Base-by-base conservation (phyloP, 2,329 filamentous ascomycete species). In the Ascosphaera aggregata region DNA sequence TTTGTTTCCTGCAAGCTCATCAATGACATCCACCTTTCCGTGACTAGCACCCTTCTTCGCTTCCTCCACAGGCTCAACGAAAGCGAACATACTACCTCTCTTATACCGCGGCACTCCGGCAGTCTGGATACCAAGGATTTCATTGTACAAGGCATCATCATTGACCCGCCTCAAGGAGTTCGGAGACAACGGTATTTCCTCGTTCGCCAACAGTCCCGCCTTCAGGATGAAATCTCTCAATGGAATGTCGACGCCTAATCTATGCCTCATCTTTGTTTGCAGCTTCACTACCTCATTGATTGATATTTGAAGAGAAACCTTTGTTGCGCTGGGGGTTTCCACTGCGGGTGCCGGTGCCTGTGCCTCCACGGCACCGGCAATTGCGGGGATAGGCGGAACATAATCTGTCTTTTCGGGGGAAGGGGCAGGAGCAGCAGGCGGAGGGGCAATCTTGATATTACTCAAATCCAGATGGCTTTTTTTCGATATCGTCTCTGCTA, bases 391-490 rank as follows among this genome's bases (percentile, higher is more conserved):
- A n/a, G n/a, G n/a, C n/a, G n/a, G n/a, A n/a, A n/a, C 11, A 17
- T 40, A 20, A 9, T 34, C 34, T 2, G 38, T 27, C 18, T 34
- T 40, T 30, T 40, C 59, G 54, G 39, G 27, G 16, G 36, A 24
- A 16, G 17, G 22, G 24, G 40, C 60, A 56, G 37, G 56, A 30
- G 46, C 34, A 16, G 47, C 47, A 18, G 53, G 51, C 13, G 59
- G 49, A n/a, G 57, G 48, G 37, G 76, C 76, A 42, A 86, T 62
- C 64, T 92, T 91, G 64, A 95, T 86, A 64, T 95, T 93, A 64
- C 79, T 89, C 18, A 98, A 72, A 55, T 98, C 86, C 39, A 98
- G 73, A 56, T 91, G 82, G 34, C 71, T 64, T 37, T 89, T 71
- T 57, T 82, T 76, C 43, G 71, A 65, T 52, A 92, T 76, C 39